Base-by-base conservation (phyloP, 352 stramenopile genomes). In the Globisporangium rhizosaccharum region DNA sequence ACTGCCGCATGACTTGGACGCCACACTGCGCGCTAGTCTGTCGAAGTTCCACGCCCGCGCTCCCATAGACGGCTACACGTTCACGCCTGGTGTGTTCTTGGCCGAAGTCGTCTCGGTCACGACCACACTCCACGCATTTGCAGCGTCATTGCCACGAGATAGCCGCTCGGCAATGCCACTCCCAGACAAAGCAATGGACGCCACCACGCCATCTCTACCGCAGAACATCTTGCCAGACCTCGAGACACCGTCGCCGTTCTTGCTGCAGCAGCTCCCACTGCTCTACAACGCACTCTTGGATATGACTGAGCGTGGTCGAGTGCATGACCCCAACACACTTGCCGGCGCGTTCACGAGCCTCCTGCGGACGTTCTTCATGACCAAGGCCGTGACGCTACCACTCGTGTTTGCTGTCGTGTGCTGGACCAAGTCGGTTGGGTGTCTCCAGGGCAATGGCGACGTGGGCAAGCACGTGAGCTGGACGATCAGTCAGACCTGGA, bases 391-490 rank as follows among this genome's bases (percentile, higher is more conserved):
- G 39, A 63, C 56, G 42, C 18, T 77, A 2, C 63, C 59, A 0
- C 54, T 72, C 11, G 61, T 66, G 41, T 77, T 77, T 39, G 57
- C 60, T 3, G 67, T 59, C 25, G 64, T 68, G 14, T 72, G 70
- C 49, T 77, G 67, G 67, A 25, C 74, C 14, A 71, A 71, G 20
- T 67, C 66, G 1, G 63, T 71, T 8, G 58, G 63, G 17, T 66
- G 60, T n/a, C 56, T 77, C 1, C 61, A 77, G 39, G 63, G 70
- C n/a, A 39, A 69, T 26, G 44, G 36, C 26, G 54, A 58, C 0
- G 57, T 74, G 3, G 54, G 42, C 11, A 49, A 59, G 5, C 70
- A 61, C 9, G 30, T 75, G n/a, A 70, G 61, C 26, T 56, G 72
- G 3, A 59, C 53, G 30, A 54, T 73, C 25, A 59, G 56, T n/a